Conservation (phyloP, 1,284 basidiomycete species). For the Kwoniella shivajii region DNA sequence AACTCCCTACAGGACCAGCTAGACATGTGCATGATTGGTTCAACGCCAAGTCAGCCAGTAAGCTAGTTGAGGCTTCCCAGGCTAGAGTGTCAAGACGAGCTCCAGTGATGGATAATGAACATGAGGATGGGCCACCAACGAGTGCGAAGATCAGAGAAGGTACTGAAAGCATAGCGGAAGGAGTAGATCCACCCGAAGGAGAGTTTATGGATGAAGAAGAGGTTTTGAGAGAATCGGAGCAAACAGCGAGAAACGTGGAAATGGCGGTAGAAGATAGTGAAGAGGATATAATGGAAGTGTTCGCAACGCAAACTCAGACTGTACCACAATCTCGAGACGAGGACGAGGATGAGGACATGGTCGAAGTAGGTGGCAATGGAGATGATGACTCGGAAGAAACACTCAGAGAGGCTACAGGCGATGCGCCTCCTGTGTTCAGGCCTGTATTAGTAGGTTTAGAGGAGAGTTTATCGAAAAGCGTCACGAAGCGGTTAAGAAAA, state of each 20-base stretch:
- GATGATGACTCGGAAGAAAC: slow-evolving; percentile 48
- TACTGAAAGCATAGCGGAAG: slow-evolving; percentile 17
- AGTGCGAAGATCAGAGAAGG: slow-evolving; percentile 3
- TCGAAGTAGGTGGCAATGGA: slow-evolving; percentile 19
- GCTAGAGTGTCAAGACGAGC: slow-evolving; percentile 36
- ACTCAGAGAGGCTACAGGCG: slow-evolving; percentile 63
- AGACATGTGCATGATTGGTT: slow-evolving; percentile 52
- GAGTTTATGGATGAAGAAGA: slow-evolving; percentile 49
- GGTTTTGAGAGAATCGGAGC: slow-evolving; percentile 39
- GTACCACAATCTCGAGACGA: slow-evolving; percentile 25
- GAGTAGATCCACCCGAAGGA: slow-evolving; percentile 10
- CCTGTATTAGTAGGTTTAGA: slow-evolving; percentile 38
- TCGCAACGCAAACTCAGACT: slow-evolving; percentile 47
- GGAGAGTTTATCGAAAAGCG: slow-evolving; percentile 35
- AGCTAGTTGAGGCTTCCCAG: slow-evolving; percentile 66
- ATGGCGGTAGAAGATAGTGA: slow-evolving; percentile 33
- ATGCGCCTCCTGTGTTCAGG: slow-evolving; percentile 42
- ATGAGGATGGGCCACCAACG: slow-evolving; percentile 14
- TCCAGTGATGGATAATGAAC: slow-evolving; percentile 38
- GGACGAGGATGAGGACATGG: slow-evolving; percentile 17
- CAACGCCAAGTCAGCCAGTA: slow-evolving; percentile 71
- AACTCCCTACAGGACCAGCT: slow-evolving; percentile 37
- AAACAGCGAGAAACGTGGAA: slow-evolving; percentile 8
- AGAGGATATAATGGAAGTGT: slow-evolving; percentile 47
- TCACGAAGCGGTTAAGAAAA: slow-evolving; percentile 67